Evolutionary conservation across 139 green algal genomes (phyloP).

Genomic region (Klebsormidium nitens): DNA sequence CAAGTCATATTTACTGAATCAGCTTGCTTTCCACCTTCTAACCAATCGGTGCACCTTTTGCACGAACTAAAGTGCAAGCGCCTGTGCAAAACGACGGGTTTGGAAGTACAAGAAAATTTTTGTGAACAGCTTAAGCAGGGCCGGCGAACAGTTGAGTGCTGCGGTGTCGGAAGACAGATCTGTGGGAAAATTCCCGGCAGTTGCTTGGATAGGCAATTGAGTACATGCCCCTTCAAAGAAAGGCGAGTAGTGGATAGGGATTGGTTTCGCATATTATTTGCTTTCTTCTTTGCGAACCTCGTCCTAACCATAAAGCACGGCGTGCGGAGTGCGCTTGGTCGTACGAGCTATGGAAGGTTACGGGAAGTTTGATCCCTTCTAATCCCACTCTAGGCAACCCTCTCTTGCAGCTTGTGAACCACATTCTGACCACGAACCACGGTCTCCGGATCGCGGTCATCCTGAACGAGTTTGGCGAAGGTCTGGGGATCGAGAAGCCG

Average conservation of each 20-base stretch:
- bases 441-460: constrained; percentile 80
- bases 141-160: too few relatives aligned
- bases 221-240: background rate
- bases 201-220: background rate
- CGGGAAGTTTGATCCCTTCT: constrained; percentile 1
- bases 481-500: constrained; percentile 70
- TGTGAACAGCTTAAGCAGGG: too few relatives aligned
- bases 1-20: too few relatives aligned
- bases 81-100: too few relatives aligned
- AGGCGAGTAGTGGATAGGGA: background rate
- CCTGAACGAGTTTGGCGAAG: constrained; percentile 81
- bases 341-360: background rate
- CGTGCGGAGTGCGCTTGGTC: background rate
- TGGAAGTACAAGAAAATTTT: too few relatives aligned
- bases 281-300: background rate
- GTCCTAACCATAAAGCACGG: background rate
- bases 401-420: constrained; percentile 64
- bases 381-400: background rate
- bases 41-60: too few relatives aligned
- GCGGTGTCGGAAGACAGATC: too few relatives aligned
- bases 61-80: too few relatives aligned
- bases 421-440: constrained; percentile 78
- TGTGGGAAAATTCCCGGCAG: background rate
- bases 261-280: background rate
- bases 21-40: too few relatives aligned